phyloP scores from a whole-genome alignment of 371 early-diverging fungal species.

The Rhizomucor miehei region DNA sequence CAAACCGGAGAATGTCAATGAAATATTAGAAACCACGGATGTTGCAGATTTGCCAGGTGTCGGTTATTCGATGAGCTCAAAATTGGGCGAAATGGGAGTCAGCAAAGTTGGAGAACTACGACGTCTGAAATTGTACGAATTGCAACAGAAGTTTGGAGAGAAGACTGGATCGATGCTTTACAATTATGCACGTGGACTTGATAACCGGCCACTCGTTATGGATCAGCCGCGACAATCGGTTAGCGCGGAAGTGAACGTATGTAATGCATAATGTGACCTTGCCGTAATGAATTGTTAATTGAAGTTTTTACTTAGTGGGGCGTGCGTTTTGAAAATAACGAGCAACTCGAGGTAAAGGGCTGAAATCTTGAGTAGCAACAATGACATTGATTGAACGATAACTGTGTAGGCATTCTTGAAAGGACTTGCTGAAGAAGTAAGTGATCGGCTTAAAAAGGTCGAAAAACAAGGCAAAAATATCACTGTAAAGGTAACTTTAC shows the following conservation, averaged over 20 bases:
- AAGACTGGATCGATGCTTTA: conserved; percentile 69
- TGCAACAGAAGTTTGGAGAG: conserved; percentile 67
- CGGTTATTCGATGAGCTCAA: conserved; percentile 43
- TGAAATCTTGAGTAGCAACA: neutral
- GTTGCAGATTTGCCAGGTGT: conserved; percentile 47
- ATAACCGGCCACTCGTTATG: conserved; percentile 60
- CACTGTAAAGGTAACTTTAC: conserved; percentile 62
- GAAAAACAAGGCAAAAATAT: conserved; percentile 47
- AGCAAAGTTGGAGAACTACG: conserved; percentile 54
- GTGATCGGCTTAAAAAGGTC: conserved; percentile 45
- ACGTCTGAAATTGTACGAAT: conserved; percentile 20
- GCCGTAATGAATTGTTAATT: neutral
- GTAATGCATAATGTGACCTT: neutral
- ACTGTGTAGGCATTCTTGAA: conserved; percentile 36
- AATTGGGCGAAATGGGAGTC: conserved; percentile 43
- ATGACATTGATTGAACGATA: neutral
- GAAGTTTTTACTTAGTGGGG: conserved; percentile 69
- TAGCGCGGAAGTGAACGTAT: conserved; percentile 67
- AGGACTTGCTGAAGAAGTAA: conserved; percentile 52
- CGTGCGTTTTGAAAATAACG: conserved; percentile 70
- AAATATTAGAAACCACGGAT: conserved; percentile 34
- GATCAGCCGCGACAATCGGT: conserved; percentile 72
- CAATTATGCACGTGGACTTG: conserved; percentile 72
- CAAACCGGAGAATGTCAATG: conserved; percentile 23
- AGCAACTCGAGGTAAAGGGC: conserved; percentile 63